Conservation (phyloP, 768 basidiomycete species). For the Psilocybe tampanensis region DNA sequence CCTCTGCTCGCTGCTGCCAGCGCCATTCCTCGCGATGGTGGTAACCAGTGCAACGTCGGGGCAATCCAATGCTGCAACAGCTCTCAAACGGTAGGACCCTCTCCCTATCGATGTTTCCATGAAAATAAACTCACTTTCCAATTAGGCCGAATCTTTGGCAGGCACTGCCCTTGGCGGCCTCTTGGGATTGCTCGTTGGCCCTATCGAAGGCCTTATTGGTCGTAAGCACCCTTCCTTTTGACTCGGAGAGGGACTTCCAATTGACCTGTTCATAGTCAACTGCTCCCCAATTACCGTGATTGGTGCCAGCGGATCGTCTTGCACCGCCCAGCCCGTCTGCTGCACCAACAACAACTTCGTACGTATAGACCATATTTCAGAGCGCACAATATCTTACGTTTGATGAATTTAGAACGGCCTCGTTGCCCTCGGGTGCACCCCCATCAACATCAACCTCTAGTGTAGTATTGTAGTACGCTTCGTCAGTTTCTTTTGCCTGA, state of each 20-base stretch:
- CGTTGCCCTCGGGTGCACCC: constrained; percentile 30
- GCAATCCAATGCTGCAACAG: constrained; percentile 30
- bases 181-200: constrained; percentile 25
- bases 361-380: neutral
- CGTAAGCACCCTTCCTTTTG: constrained; percentile 9
- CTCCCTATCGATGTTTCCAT: neutral
- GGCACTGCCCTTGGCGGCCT: constrained; percentile 27
- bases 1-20: constrained; percentile 24
- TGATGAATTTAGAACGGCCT: constrained; percentile 23
- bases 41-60: constrained; percentile 29
- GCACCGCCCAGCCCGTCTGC: constrained; percentile 31
- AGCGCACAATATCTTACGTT: neutral
- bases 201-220: constrained; percentile 20
- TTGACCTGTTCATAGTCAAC: constrained; percentile 14
- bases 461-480: neutral
- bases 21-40: constrained; percentile 16
- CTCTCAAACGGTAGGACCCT: constrained; percentile 16
- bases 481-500: neutral
- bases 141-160: too few species aligned
- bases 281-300: constrained; percentile 34
- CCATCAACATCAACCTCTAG: constrained; percentile 29
- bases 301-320: constrained; percentile 24
- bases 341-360: constrained; percentile 32
- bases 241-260: neutral
- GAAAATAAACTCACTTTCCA: too few species aligned